Evolutionary conservation across 2,329 filamentous ascomycete genomes (phyloP).

Genomic region (Penicillium fuscoglaucum): DNA sequence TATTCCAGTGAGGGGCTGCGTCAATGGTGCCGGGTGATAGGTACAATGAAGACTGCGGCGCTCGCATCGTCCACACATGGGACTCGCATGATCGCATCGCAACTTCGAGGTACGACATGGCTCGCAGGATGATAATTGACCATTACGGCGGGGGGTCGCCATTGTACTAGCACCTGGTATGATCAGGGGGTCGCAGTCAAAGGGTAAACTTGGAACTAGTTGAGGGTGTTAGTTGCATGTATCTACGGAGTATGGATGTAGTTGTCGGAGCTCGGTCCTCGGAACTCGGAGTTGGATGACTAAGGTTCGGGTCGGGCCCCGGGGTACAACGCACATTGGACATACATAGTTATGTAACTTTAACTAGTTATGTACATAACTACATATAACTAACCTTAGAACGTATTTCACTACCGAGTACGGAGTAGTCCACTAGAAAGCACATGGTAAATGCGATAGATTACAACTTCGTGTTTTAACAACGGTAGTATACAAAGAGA

Average conservation of each 20-base stretch:
- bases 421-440: no score
- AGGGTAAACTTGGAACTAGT: background rate
- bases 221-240: background rate
- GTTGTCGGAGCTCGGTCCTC: background rate
- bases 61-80: constrained; percentile 3
- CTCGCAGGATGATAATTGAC: constrained; percentile 25
- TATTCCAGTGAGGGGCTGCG: background rate
- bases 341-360: no score
- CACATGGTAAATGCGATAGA: no score
- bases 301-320: background rate
- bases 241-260: background rate
- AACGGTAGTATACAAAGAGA: no score
- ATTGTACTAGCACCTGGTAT: background rate
- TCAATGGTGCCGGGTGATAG: constrained; percentile 6
- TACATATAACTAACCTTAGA: no score
- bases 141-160: constrained; percentile 7
- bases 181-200: background rate
- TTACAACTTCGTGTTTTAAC: no score
- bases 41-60: constrained; percentile 2
- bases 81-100: constrained; percentile 25
- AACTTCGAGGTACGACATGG: constrained; percentile 28
- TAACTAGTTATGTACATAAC: no score
- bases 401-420: no score
- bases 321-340: no score
- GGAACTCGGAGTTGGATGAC: constrained; percentile 1